These are phyloP conservation scores for Skeletonema grethae DNA, from an alignment of 108 stramenopile species.

Conservation along the genomic window DNA sequence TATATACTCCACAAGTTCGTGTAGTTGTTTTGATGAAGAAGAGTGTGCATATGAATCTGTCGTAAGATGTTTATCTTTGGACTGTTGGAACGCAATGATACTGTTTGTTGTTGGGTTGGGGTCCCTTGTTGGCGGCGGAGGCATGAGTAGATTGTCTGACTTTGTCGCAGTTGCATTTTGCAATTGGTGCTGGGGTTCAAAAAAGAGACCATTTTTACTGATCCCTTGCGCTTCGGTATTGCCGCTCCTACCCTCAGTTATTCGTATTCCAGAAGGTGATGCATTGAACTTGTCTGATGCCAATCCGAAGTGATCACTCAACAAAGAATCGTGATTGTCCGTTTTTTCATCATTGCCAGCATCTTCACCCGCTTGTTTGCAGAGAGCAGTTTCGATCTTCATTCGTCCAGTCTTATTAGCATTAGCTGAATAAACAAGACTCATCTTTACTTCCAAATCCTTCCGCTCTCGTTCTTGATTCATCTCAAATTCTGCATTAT, in stretches of 20 bases:
- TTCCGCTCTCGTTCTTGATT: conserved; percentile 59
- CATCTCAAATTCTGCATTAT: conserved; percentile 80
- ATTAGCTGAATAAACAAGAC: conserved; percentile 24
- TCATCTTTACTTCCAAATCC: conserved; percentile 46
- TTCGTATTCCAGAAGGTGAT: conserved; percentile 37
- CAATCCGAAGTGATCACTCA: conserved; percentile 42
- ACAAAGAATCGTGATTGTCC: conserved; percentile 10
- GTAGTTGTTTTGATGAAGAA: background rate
- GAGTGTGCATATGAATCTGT: conserved; percentile 9
- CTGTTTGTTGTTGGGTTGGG: conserved; percentile 4
- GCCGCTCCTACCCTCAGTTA: conserved; percentile 19
- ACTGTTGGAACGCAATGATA: conserved; percentile 13
- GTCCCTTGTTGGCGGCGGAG: conserved; percentile 26
- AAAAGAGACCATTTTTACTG: conserved; percentile 41
- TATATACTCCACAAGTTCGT: conserved; percentile 65
- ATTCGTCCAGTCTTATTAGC: conserved; percentile 39
- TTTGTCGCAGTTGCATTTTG: background rate
- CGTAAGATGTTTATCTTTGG: conserved; percentile 8
- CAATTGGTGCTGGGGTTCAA: conserved; percentile 37
- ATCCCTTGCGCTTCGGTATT: conserved; percentile 13
- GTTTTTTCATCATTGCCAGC: conserved; percentile 4
- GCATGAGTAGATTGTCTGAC: conserved; percentile 33
- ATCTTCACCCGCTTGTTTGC: background rate
- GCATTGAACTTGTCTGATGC: conserved; percentile 46
- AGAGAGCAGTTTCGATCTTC: conserved; percentile 14